Base-by-base conservation (phyloP, 352 stramenopile genomes). In the Phytophthora podocarpi region DNA sequence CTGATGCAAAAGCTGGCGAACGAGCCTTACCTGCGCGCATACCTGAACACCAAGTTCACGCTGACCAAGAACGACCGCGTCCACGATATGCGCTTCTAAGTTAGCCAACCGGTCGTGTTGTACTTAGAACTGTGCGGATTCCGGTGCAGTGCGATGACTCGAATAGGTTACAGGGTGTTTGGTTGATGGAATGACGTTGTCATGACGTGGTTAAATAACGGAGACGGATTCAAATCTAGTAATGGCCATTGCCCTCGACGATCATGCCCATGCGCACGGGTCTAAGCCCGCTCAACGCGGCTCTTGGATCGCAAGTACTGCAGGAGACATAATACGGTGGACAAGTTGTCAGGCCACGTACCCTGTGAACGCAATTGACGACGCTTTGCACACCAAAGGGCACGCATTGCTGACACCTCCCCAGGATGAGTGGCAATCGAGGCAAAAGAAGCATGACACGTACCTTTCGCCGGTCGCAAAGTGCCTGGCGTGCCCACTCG, bases 51-150 rank as follows among this genome's bases (percentile, higher is more conserved):
- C 48, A 98, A 97, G 70, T 99, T 99, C 87, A 97, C 91, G 63
- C 82, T 99, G 45, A 97, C 80, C 60, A 99, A 98, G 75, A 96
- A 95, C 74, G 97, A 99, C 72, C 93, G 93, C 61, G 97, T 96
- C 34, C 98, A 99, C 87, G 87, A 98, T 57, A 98, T 99, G 90
- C 87, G 93, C 62, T 99, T 99, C 70, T 99, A 98, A 97, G 48
- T 20, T 26, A 59, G 43, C 21, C 46, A 15, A 35, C 30, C 8
- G 10, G 23, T n/a, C n/a, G n/a, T n/a, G n/a, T n/a, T n/a, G n/a
- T n/a, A n/a, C n/a, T n/a, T n/a, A n/a, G n/a, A n/a, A n/a, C n/a
- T n/a, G 9, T 46, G 12, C 11, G 36, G 16, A 52, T 30, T 40
- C 26, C 34, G 12, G 39, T 49, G 36, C 4, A 49, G 21, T 27